These are phyloP conservation scores for Pterocarpus macrocarpus DNA, from an alignment of 306 rosid genomes.

Conservation along the genomic window DNA sequence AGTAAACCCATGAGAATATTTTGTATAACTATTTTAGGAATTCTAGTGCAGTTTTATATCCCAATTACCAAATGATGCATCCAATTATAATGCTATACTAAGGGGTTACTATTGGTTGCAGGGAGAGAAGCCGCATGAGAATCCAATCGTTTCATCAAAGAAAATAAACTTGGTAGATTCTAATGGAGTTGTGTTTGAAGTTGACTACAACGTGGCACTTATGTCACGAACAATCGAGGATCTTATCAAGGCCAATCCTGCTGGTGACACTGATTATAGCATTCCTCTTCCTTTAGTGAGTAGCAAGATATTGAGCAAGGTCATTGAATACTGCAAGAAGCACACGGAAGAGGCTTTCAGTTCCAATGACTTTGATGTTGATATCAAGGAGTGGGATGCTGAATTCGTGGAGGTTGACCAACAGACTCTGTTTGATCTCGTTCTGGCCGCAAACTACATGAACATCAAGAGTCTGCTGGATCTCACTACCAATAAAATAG, in stretches of 20 bases:
- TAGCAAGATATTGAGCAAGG: slow-evolving; percentile 64
- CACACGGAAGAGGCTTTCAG: slow-evolving; percentile 53
- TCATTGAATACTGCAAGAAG: slow-evolving; percentile 68
- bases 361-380: slow-evolving; percentile 32
- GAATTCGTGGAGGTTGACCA: slow-evolving; percentile 66
- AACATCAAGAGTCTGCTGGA: slow-evolving; percentile 59
- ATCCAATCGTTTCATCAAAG: slow-evolving; percentile 48
- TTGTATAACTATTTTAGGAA: no score
- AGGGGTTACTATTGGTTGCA: slow-evolving; percentile 6
- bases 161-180: slow-evolving; percentile 66
- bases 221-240: slow-evolving; percentile 67
- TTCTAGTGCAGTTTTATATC: no score
- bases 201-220: slow-evolving; percentile 61
- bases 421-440: slow-evolving; percentile 63
- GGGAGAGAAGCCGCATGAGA: slow-evolving; percentile 42
- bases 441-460: slow-evolving; percentile 66
- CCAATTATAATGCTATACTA: not conserved
- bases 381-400: slow-evolving; percentile 59
- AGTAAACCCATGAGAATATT: no score
- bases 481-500: slow-evolving; percentile 54
- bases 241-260: slow-evolving; percentile 54
- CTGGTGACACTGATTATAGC: slow-evolving; percentile 49
- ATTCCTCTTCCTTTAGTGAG: slow-evolving; percentile 61
- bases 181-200: slow-evolving; percentile 64
- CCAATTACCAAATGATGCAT: not conserved